phyloP scores from a whole-genome alignment of 352 stramenopile species.

The Pythium rhizo-oryzae region DNA sequence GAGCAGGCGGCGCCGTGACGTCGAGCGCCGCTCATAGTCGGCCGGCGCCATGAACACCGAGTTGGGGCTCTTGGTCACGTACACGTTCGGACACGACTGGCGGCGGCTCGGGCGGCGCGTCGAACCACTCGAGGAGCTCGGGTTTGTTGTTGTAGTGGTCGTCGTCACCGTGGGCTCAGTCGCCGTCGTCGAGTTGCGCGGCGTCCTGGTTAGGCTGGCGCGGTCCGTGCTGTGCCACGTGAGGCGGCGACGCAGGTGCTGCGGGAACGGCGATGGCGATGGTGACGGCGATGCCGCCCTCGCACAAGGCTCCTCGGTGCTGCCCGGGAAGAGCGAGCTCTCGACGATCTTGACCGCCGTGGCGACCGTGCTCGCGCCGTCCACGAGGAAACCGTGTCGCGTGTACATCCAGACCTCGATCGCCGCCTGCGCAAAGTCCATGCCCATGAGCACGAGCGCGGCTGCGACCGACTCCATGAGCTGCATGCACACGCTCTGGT shows the following conservation, averaged over 20 bases:
- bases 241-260: neutral
- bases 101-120: neutral
- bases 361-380: neutral
- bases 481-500: slow-evolving; percentile 29
- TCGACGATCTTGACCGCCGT: slow-evolving; percentile 21
- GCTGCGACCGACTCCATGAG: slow-evolving; percentile 1
- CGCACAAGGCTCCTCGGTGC: neutral
- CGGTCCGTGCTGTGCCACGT: neutral
- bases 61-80: slow-evolving; percentile 8
- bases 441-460: slow-evolving; percentile 14
- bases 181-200: neutral
- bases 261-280: neutral
- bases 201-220: neutral
- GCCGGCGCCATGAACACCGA: slow-evolving; percentile 11
- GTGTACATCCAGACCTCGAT: slow-evolving; percentile 15
- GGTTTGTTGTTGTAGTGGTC: neutral
- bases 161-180: neutral
- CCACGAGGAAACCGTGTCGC: slow-evolving; percentile 1
- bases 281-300: neutral
- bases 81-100: neutral
- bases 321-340: slow-evolving; percentile 4
- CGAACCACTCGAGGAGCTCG: neutral
- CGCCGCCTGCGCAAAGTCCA: slow-evolving; percentile 14
- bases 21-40: neutral
- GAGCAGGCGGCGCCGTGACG: neutral